Evolutionary conservation across 1,284 basidiomycete species (phyloP).

Genomic region (Polyporus tsugae): DNA sequence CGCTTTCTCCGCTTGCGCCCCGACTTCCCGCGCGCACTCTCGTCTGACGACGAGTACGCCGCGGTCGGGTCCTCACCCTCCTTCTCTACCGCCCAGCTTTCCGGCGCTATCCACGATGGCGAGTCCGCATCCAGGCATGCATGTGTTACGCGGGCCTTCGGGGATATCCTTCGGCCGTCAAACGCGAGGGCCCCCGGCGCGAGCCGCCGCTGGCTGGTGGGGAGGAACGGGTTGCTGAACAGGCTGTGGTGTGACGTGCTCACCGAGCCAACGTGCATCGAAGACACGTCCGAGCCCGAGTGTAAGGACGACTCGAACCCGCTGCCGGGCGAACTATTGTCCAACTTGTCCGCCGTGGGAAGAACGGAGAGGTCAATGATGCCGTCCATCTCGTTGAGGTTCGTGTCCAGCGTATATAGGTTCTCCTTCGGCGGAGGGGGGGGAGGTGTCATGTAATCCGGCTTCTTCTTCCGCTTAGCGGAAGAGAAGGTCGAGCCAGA

Average conservation of each 20-base stretch:
- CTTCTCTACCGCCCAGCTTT: slow-evolving; percentile 67
- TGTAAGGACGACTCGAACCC: slow-evolving; percentile 42
- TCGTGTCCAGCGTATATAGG: slow-evolving; percentile 72
- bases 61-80: slow-evolving; percentile 51
- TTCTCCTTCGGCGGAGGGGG: slow-evolving; percentile 32
- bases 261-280: slow-evolving; percentile 36
- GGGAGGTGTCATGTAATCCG: slow-evolving; percentile 32
- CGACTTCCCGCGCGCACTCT: slow-evolving; percentile 39
- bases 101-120: slow-evolving; percentile 60
- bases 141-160: slow-evolving; percentile 48
- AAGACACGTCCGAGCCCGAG: slow-evolving; percentile 40
- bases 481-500: slow-evolving; percentile 41
- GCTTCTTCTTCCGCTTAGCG: slow-evolving; percentile 40
- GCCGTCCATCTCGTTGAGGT: slow-evolving; percentile 85
- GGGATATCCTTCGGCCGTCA: slow-evolving; percentile 56
- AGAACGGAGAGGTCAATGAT: slow-evolving; percentile 69
- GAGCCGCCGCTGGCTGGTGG: slow-evolving; percentile 38
- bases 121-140: slow-evolving; percentile 34
- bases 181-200: slow-evolving; percentile 26
- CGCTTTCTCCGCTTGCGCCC: slow-evolving; percentile 29
- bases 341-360: slow-evolving; percentile 31
- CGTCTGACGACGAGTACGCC: slow-evolving; percentile 57
- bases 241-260: slow-evolving; percentile 34
- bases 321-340: slow-evolving; percentile 51
- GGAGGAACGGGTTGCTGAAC: slow-evolving; percentile 42